Evolutionary conservation across 345 rosid genomes (phyloP), one percentile per base, ranked within the genome.

Genomic region (Linum trigynum): DNA sequence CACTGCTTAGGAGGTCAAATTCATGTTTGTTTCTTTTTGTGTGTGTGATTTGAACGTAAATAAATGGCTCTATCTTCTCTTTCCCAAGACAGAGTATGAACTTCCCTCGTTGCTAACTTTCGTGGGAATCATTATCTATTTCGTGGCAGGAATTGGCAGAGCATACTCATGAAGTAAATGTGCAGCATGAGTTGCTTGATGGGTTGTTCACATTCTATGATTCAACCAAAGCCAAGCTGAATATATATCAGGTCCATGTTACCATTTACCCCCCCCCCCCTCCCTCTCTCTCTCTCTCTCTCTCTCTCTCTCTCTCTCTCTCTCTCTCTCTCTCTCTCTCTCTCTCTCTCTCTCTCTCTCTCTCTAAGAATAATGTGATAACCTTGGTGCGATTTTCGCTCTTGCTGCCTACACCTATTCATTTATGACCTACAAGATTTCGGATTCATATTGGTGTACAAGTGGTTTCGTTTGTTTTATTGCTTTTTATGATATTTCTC

Each of bases 191-290:
- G 77, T 78, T 74, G 45, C 80, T 86, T 45, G 97, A 94, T 61
- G 97, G 89, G 72, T 83, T 74, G 70, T 88, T 94, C 77, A 90
- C 96, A 42, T 87, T 94, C 83, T 94, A 94, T 51, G 95, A 88
- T 77, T 84, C 91, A 59, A 84, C 86, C 58, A 84, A 76, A 69
- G 86, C 90, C 65, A 85, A 78, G 45, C 91, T 94, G 56, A 84
- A 90, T 72, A 78, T 94, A 71, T 90, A 88, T 77, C 99, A 94
- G 97, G 99, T 94, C 11, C 36, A 3, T 63, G n/a, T n/a, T n/a
- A n/a, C n/a, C n/a, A n/a, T n/a, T n/a, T n/a, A n/a, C n/a, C n/a
- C n/a, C n/a, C n/a, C n/a, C n/a, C n/a, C n/a, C n/a, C n/a, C n/a
- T n/a, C n/a, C n/a, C 38, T 53, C 55, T 42, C 5, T 61, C 56